phyloP scores from a whole-genome alignment of 1,284 basidiomycete genomes.

The Tilletia walkeri region DNA sequence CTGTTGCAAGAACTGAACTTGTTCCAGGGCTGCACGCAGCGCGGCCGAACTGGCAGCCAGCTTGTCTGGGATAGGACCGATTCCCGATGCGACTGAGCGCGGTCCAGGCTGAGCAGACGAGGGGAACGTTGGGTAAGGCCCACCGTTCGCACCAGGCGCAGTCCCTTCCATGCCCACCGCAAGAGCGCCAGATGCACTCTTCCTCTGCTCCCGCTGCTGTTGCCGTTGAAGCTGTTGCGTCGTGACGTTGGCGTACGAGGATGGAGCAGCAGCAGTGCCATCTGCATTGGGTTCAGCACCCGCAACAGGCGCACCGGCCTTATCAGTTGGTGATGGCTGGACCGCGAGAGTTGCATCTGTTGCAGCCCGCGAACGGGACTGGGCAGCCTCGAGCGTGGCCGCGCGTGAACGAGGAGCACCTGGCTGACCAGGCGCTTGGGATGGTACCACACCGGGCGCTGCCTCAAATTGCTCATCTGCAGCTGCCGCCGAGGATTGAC shows the following conservation, averaged over 20 bases:
- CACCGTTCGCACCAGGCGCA: conserved; percentile 40
- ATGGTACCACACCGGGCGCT: too few relatives aligned
- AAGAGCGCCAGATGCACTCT: conserved; percentile 21
- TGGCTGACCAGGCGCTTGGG: not conserved
- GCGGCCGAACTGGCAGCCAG: conserved; percentile 11
- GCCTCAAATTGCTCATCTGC: too few relatives aligned
- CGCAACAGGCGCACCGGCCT: too few relatives aligned
- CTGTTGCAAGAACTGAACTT: conserved; percentile 12
- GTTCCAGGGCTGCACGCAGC: conserved; percentile 5
- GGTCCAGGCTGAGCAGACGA: conserved; percentile 11
- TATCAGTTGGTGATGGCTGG: too few relatives aligned
- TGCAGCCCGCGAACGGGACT: too few relatives aligned
- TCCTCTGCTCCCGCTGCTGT: conserved; percentile 41
- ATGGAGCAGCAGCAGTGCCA: not conserved
- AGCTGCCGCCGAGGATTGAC: too few relatives aligned
- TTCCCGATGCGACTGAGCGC: not conserved
- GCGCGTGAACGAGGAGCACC: not conserved
- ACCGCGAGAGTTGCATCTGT: conserved; percentile 5
- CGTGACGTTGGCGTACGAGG: conserved; percentile 27
- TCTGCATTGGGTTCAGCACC: too few relatives aligned
- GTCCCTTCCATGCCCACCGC: conserved; percentile 38
- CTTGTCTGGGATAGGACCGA: not conserved
- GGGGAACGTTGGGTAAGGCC: conserved; percentile 46
- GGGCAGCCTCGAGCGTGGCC: not conserved
- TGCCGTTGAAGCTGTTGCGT: conserved; percentile 48